A percentile compares a stretch with the other conserved stretches of the same genome.
phyloP scores from a whole-genome alignment of 768 basidiomycete species.

The Rhizopogon roseolus region DNA sequence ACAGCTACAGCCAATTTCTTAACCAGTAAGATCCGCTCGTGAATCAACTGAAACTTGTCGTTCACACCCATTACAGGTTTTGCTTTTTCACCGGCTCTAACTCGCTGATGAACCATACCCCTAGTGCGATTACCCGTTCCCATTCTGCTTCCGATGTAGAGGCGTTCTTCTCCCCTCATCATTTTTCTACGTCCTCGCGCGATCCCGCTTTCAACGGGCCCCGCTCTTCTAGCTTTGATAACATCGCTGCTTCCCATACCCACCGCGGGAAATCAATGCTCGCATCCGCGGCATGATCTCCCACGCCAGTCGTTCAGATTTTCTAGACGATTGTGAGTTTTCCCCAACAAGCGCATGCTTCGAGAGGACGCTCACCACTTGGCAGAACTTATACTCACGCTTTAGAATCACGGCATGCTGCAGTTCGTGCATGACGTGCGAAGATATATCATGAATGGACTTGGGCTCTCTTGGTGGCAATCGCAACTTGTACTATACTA shows the following conservation, averaged over 20 bases:
- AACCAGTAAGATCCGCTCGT: slow-evolving; percentile 45
- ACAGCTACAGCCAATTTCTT: slow-evolving; percentile 57
- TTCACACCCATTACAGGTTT: slow-evolving; percentile 41
- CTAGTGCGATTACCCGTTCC: slow-evolving; percentile 30
- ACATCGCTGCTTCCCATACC: slow-evolving; percentile 20
- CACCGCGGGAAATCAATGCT: slow-evolving; percentile 20
- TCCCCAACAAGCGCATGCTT: neutral
- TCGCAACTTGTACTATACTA: neutral
- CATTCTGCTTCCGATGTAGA: slow-evolving; percentile 54
- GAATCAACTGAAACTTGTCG: neutral
- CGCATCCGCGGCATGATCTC: slow-evolving; percentile 6
- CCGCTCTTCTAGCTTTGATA: slow-evolving; percentile 27
- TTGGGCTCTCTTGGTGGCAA: neutral
- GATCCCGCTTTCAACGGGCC: slow-evolving; percentile 7
- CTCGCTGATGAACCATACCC: slow-evolving; percentile 23
- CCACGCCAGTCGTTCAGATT: slow-evolving; percentile 8
- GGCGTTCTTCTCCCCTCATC: slow-evolving; percentile 34
- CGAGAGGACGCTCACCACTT: neutral
- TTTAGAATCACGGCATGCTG: neutral
- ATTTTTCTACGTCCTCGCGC: slow-evolving; percentile 17
- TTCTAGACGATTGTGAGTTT: neutral
- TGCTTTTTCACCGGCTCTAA: slow-evolving; percentile 76
- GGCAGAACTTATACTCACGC: neutral
- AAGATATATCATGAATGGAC: neutral
- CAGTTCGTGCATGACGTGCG: neutral